A percentile compares a stretch with the other conserved stretches of the same genome.
Evolutionary conservation across 2,329 filamentous ascomycete genomes (phyloP).

Genomic region (Botrytis medusae): DNA sequence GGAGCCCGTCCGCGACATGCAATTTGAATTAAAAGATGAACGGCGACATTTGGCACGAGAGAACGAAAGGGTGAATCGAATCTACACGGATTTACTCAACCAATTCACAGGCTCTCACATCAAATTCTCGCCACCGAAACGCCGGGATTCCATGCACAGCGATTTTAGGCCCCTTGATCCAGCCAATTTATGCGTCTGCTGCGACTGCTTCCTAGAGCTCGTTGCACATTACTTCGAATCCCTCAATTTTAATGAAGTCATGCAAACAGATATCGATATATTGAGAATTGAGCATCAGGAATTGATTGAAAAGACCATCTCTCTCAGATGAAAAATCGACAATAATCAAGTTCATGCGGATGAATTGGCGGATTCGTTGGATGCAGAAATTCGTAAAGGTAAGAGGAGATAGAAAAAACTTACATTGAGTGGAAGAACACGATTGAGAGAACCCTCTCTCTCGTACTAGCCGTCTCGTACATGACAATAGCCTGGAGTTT

Average conservation of each 20-base stretch:
- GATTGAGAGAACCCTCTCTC: not conserved
- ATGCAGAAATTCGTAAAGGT: not conserved
- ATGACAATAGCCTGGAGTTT: not conserved
- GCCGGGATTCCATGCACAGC: fast-evolving
- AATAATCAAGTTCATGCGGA: not conserved
- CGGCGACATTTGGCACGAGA: not conserved
- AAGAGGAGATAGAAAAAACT: not conserved
- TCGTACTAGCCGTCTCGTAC: not conserved
- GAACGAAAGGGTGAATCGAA: not conserved
- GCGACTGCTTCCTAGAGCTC: not conserved
- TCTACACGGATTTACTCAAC: not conserved
- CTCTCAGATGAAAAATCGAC: not conserved
- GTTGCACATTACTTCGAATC: not conserved
- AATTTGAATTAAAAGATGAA: not conserved
- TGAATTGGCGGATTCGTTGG: not conserved
- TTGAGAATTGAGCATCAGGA: not conserved
- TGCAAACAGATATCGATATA: not conserved
- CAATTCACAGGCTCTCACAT: not conserved
- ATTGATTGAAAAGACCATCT: not conserved
- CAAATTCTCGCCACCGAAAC: not conserved
- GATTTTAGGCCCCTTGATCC: not conserved
- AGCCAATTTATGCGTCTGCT: not conserved
- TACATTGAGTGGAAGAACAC: not conserved
- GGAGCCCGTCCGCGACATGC: too few relatives aligned
- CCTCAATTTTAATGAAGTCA: fast-evolving